Evolutionary conservation across 192 early-diverging fungal species (phyloP), one percentile per base, ranked within the genome.

Genomic region (Blastocladiella britannica): DNA sequence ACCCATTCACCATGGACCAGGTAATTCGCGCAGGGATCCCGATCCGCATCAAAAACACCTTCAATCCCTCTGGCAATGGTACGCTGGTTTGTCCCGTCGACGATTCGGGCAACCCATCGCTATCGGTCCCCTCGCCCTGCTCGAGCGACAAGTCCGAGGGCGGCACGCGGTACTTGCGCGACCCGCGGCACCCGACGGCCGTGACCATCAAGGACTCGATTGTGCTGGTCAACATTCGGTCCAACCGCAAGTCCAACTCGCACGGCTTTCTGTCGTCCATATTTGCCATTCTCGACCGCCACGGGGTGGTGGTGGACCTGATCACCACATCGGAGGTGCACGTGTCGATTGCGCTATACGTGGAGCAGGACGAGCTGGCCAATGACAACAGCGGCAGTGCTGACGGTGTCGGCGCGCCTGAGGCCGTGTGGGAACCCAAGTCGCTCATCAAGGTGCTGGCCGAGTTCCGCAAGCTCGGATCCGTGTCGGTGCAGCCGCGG

Each of bases 1-100:
- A 98, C 62, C 94, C 94, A 8, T 94, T 94, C 73, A 98, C 94
- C 4, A 98, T 98, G 94, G 90, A 98, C 62, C 94, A 98, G 63
- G 90, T 94, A 30, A 98, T 98, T 63, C 84, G 91, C 30, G 86
- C 89, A 20, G 71, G 78, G 47, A 96, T 98, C 63, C 94, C 94
- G 5, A 96, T 98, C 67, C 86, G 94, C 62, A 98, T 98, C 70
- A 98, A 96, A 63, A 98, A 98, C 65, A 89, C 93, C 24, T 88
- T 91, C 65, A 91, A 92, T 54, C 92, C 94, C 6, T 71, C 64
- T n/a, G 90, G 90, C 27, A 68, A 74, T 9, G 94, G 94, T 29
- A 98, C 94, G 43, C 76, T 96, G 55, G 91, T 98, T 63, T 81
- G 89, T 59, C 91, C 93, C 18, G 87, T 47, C 37, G 37, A 47